Base-by-base conservation (phyloP, 1,284 basidiomycete species). In the Bjerkandera adusta region DNA sequence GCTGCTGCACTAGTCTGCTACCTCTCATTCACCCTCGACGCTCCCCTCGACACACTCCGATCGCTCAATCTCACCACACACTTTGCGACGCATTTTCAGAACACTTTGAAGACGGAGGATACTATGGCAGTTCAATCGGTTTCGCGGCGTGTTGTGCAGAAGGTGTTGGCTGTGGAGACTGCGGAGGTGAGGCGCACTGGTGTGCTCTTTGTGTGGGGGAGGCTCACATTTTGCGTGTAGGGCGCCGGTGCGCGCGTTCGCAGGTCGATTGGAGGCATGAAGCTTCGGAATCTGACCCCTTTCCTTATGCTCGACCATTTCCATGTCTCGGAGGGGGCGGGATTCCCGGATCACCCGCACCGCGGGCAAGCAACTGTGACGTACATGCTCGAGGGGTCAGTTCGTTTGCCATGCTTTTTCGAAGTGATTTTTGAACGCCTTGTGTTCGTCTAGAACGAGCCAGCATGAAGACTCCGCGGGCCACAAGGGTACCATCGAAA, bases 391-490 rank as follows among this genome's bases (percentile, higher is more conserved):
- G 75, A 92, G 64, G 95, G 95, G 73, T 81, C 61, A 39, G 66
- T 51, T 8, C 21, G 7, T 4, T 11, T 10, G 13, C 5, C 16
- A 18, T 33, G 15, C 24, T 20, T 3, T 21, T 5, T 5, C 36
- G 6, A 8, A 15, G n/a, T 33, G 4, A 11, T 7, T 12, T 5
- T n/a, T n/a, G n/a, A n/a, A n/a, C n/a, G n/a, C n/a, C n/a, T n/a
- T n/a, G n/a, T n/a, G 6, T 50, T 18, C 27, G 15, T 24, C 10
- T 43, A 79, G 76, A 33, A 72, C 78, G n/a, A 84, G 81, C 56
- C 73, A 79, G 48, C 95, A 98, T 60, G 95, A 98, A 67, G 96
- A 98, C 64, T 96, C 92, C 24, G 84, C 84, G 3, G 94, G 95
- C 2, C 91, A 97, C 66, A 77, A 79, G 46, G 92, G 92, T 32